Percentiles rank a stretch among this genome's conserved stretches.
Evolutionary conservation across 108 stramenopile genomes (phyloP).

Genomic region (Nitzschia palea): DNA sequence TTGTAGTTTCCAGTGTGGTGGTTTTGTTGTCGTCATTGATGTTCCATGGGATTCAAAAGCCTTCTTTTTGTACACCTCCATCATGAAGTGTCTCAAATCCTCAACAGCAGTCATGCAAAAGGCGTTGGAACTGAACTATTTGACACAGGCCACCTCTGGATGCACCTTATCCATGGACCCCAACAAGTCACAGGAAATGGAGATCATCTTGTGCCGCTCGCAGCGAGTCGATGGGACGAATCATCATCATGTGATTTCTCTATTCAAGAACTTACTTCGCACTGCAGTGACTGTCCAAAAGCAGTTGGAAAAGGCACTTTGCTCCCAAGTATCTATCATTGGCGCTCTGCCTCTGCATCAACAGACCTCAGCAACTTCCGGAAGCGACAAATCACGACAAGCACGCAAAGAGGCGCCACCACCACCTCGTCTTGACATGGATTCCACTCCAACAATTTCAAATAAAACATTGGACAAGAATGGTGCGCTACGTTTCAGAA

Average conservation of each 20-base stretch:
- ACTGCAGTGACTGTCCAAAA: constrained; percentile 6
- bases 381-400: not conserved
- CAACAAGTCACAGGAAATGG: not conserved
- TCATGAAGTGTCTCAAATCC: constrained; percentile 3
- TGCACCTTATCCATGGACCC: constrained; percentile 17
- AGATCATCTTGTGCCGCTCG: not conserved
- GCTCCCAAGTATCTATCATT: not conserved
- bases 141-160: not conserved
- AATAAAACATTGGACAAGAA: not conserved
- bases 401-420: not conserved
- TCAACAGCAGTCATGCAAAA: constrained; percentile 16
- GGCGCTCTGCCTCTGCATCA: not conserved
- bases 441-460: constrained; percentile 9
- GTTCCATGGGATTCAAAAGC: not conserved
- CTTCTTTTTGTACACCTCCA: constrained; percentile 17
- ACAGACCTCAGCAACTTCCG: not conserved
- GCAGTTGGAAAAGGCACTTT: not conserved
- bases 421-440: not conserved
- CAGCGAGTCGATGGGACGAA: not conserved
- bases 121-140: constrained; percentile 22
- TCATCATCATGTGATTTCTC: not conserved
- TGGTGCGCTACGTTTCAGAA: not conserved
- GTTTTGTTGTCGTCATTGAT: constrained; percentile 1
- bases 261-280: constrained; percentile 1
- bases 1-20: constrained; percentile 5